These are phyloP conservation scores for Neofusicoccum parvum DNA, from an alignment of 2,329 filamentous ascomycete species.

Conservation along the genomic window DNA sequence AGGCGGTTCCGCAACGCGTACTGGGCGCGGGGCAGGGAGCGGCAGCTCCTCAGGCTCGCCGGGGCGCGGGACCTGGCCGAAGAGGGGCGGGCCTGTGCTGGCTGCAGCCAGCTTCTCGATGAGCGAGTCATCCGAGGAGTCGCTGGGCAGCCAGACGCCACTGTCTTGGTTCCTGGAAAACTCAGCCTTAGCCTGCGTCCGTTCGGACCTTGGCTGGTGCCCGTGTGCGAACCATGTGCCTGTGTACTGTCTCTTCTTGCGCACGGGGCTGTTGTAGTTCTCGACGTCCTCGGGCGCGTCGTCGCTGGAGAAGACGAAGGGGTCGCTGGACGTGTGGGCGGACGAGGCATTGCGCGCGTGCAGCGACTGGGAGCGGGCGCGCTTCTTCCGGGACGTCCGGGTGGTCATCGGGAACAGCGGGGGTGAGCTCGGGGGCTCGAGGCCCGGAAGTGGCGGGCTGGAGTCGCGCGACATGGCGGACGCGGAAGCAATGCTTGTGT, in stretches of 20 bases:
- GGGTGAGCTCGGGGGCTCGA: conserved; percentile 21
- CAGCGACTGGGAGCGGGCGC: conserved; percentile 12
- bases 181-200: conserved; percentile 49
- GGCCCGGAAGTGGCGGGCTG: conserved; percentile 1
- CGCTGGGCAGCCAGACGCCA: conserved; percentile 69
- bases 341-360: conserved; percentile 51
- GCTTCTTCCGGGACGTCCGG: conserved; percentile 13
- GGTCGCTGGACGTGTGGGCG: conserved; percentile 52
- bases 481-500: background rate
- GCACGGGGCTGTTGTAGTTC: conserved; percentile 61
- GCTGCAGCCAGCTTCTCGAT: conserved; percentile 41
- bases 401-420: conserved; percentile 13
- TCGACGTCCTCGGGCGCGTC: conserved; percentile 58
- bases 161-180: conserved; percentile 67
- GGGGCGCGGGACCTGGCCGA: conserved; percentile 14
- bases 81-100: conserved; percentile 15
- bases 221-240: conserved; percentile 70
- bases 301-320: conserved; percentile 71
- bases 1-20: background rate
- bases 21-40: background rate
- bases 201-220: conserved; percentile 29
- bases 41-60: background rate
- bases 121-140: conserved; percentile 53
- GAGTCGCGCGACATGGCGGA: conserved; percentile 19
- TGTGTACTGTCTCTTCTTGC: conserved; percentile 64